Percentiles rank a stretch among this genome's conserved stretches.
Conservation (phyloP, 148 eudicot genomes). For the Agrostemma githago region DNA sequence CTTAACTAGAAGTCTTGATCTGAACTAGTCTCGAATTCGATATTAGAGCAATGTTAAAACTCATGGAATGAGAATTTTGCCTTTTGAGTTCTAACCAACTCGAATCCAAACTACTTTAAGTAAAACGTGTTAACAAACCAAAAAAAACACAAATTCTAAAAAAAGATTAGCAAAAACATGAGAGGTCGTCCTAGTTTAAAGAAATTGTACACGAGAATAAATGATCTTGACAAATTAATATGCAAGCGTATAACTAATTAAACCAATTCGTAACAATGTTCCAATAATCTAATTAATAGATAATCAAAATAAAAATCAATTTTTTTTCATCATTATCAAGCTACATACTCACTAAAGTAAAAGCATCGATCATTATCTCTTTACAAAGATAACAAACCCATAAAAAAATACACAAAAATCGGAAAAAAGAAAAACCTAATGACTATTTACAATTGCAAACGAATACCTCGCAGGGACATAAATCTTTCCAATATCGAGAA, state of each 20-base stretch:
- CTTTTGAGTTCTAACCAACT: no score
- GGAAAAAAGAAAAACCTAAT: conserved; percentile 17
- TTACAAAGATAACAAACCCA: not conserved
- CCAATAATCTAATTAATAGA: not conserved
- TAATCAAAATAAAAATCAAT: not conserved
- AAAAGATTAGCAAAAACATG: no score
- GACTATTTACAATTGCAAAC: conserved; percentile 21
- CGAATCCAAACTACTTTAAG: no score
- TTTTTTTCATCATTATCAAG: conserved; percentile 21
- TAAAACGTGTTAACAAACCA: no score
- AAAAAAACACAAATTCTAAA: no score
- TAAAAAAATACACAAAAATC: not conserved
- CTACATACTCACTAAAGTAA: conserved; percentile 2
- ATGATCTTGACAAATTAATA: not conserved
- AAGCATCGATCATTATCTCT: not conserved
- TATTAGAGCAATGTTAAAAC: no score
- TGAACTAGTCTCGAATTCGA: no score
- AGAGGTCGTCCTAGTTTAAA: no score
- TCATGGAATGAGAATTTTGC: no score
- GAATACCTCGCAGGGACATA: not conserved
- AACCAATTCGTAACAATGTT: not conserved
- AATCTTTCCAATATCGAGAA: not conserved
- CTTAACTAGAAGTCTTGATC: no score
- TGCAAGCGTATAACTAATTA: not conserved
- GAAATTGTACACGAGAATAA: not conserved